Evolutionary conservation across 768 basidiomycete genomes (phyloP), one percentile per base, ranked within the genome.

Genomic region (Leccinellum rugosiceps): DNA sequence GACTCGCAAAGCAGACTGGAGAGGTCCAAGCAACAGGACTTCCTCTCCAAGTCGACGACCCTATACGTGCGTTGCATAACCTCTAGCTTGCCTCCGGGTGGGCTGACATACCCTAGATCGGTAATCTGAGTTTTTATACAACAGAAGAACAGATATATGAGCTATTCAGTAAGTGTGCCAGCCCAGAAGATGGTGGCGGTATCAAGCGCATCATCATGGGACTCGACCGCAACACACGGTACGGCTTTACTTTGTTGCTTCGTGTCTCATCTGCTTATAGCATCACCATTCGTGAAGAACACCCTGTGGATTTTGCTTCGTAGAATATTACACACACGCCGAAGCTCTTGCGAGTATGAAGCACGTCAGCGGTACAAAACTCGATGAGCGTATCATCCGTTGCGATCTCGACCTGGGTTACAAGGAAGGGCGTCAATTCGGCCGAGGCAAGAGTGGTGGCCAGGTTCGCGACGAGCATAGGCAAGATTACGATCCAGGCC

Each of bases 351-450:
- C 94, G 43, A 87, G 89, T 60, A 87, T 98, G 83, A 86, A 89
- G 49, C 95, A 97, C 72, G 84, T 98, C 65, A 94, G 91, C 51
- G 97, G 96, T n/a, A 94, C 95, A 34, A 98, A 98, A 77, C 85
- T 99, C 21, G 97, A 99, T 74, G 97, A 99, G 75, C 90, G 97
- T 32, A 92, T 99, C 65, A 96, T 99, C 61, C 90, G 97, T 48
- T 98, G 95, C 68, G 97, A 99, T 77, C 77, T 99, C 68, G 97
- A 99, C 77, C 80, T 94, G 26, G 97, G 97, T 6, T 99, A 98
- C 75, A 86, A 86, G 68, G 97, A 99, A 68, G 96, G 96, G 14
- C 79, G 97, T 60, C 97, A 99, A 74, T 99, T 98, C 61, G 97
- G 97, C 30, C 80, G 97, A 59, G 97, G 97, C 26, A 98, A 95